Evolutionary conservation across 2,329 filamentous ascomycete genomes (phyloP).

Genomic region (Periconia sp.): DNA sequence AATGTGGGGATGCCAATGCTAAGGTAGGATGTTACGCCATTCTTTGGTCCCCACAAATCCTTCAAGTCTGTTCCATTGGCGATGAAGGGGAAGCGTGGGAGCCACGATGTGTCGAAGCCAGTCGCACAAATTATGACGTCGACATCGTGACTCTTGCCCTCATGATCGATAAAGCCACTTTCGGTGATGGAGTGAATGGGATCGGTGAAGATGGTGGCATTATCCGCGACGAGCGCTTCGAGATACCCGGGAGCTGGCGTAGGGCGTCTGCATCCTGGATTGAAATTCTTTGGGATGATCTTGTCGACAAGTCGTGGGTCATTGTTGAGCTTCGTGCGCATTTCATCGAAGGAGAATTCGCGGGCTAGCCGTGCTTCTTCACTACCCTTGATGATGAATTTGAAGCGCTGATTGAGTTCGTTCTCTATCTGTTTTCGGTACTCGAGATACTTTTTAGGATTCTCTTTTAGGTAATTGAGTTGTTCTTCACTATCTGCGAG

Average conservation of each 20-base stretch:
- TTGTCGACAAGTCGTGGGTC: conserved; percentile 48
- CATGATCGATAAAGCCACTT: conserved; percentile 26
- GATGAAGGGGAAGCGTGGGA: conserved; percentile 32
- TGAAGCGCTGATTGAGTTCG: conserved; percentile 60
- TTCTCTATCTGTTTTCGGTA: conserved; percentile 57
- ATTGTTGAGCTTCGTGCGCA: conserved; percentile 48
- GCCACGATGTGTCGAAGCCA: conserved; percentile 47
- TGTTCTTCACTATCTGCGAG: conserved; percentile 47
- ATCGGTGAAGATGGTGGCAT: conserved; percentile 28
- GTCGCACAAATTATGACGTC: conserved; percentile 52
- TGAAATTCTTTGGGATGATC: conserved; percentile 53
- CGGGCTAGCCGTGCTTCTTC: conserved; percentile 52
- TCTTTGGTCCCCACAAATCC: conserved; percentile 42
- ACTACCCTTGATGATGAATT: conserved; percentile 59
- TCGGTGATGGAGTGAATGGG: conserved; percentile 23
- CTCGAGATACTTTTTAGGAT: conserved; percentile 53
- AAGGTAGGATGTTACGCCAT: conserved; percentile 50
- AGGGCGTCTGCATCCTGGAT: conserved; percentile 28
- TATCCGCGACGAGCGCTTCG: conserved; percentile 21
- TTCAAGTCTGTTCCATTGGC: conserved; percentile 38
- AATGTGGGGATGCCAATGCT: conserved; percentile 49
- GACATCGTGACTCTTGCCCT: conserved; percentile 35
- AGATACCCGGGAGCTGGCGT: conserved; percentile 33
- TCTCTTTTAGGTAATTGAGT: conserved; percentile 44
- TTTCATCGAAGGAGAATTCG: conserved; percentile 47